Evolutionary conservation across 305 asterid genomes (phyloP).

Genomic region (Solanum chacoense): DNA sequence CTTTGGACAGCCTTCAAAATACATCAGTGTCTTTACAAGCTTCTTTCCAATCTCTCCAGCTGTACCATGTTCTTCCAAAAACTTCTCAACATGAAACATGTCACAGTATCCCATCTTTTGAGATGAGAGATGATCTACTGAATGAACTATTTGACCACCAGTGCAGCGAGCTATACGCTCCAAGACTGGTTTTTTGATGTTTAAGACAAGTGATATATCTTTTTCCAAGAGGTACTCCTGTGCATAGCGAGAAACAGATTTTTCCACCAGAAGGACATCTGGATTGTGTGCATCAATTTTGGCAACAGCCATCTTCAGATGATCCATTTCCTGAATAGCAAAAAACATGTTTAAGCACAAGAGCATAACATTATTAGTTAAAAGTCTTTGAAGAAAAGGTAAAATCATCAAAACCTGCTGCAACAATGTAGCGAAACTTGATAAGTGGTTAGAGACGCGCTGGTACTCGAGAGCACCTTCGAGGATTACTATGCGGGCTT

Average conservation of each 20-base stretch:
- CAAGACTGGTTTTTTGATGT: slow-evolving; percentile 79
- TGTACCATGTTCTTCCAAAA: slow-evolving; percentile 63
- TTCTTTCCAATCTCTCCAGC: slow-evolving; percentile 70
- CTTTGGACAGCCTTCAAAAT: slow-evolving; percentile 94
- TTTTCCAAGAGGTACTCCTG: slow-evolving; percentile 93
- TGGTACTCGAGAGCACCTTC: slow-evolving; percentile 98
- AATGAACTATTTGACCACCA: slow-evolving; percentile 85
- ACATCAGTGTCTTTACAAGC: slow-evolving; percentile 83
- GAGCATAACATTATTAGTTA: background rate
- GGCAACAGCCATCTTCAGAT: slow-evolving; percentile 98
- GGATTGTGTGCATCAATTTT: slow-evolving; percentile 85
- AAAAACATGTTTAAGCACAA: slow-evolving; percentile 12
- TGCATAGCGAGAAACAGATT: slow-evolving; percentile 92
- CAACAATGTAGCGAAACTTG: slow-evolving; percentile 90
- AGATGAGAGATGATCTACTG: slow-evolving; percentile 78
- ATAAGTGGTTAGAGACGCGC: slow-evolving; percentile 81
- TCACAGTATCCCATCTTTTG: slow-evolving; percentile 81
- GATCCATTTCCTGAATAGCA: slow-evolving; percentile 86
- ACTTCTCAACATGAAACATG: slow-evolving; percentile 63
- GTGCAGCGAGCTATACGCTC: slow-evolving; percentile 95
- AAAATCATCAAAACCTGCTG: slow-evolving; percentile 62
- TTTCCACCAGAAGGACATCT: slow-evolving; percentile 91
- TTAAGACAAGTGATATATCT: slow-evolving; percentile 89
- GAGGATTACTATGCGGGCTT: slow-evolving; percentile 76
- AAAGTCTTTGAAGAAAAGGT: background rate